Evolutionary conservation across 2,329 filamentous ascomycete species (phyloP), one percentile per base, ranked within the genome.

Genomic region (Pestalotiopsis sp.): DNA sequence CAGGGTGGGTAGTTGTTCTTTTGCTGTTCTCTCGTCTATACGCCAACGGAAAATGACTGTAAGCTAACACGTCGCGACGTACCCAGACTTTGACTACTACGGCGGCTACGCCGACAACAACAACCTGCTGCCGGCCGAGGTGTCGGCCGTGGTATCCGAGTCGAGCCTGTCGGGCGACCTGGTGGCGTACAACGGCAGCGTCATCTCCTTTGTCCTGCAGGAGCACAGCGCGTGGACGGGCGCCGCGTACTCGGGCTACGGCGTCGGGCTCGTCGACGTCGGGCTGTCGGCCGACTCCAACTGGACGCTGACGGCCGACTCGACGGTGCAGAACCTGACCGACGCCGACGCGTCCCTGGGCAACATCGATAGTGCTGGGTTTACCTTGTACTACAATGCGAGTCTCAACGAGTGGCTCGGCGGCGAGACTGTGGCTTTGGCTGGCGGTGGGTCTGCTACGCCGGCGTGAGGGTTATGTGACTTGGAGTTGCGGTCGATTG

Each of bases 311-410:
- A 66, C 64, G 23, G 27, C 36, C 45, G 23, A 57, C 45, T 57
- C 64, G 20, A 66, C 64, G 23, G 31, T 66, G n/a, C 64, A 66
- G 45, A 57, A 66, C 20, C 64, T 66, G 9, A 57, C 64, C 17
- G 64, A 56, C 31, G 64, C 45, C 13, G 64, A 66, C 25, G 25
- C 64, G 1, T 57, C 41, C 7, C 64, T 66, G 17, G 20, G 45
- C 17, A 66, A 66, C 27, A 66, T 66, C 14, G 49, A 66, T 14
- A 66, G 64, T 58, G 45, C n/a, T 17, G 64, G 64, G 12, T 66
- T 27, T 45, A 66, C 64, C 3, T 25, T 66, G 6, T 66, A 66
- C 31, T 66, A 66, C n/a, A 66, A 66, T 23, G 31, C 64, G 20
- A 57, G 23, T 23, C 25, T 66, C 12, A 66, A 66, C 14, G 49